These are phyloP conservation scores for Musa balbisiana DNA, from an alignment of 202 grass and related monocot species.

Conservation along the genomic window DNA sequence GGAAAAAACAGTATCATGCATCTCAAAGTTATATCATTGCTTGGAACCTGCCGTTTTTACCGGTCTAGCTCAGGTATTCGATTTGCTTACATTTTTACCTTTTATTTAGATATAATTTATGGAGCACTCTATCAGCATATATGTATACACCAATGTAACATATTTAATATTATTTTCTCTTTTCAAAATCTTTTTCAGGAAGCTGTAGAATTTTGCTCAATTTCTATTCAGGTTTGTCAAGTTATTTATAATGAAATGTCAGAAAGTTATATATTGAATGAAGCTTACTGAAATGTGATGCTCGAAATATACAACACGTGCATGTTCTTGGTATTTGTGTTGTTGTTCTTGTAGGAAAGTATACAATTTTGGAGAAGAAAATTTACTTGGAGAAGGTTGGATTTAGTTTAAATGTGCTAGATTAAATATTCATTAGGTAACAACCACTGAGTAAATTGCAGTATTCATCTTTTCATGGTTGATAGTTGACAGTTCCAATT, in stretches of 20 bases:
- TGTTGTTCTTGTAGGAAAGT: no score
- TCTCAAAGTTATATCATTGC: slow-evolving; percentile 92
- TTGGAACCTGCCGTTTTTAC: slow-evolving; percentile 93
- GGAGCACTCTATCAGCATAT: slow-evolving; percentile 23
- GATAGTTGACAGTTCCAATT: no score
- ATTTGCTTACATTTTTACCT: not conserved
- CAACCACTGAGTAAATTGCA: no score
- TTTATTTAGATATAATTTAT: slow-evolving; percentile 6
- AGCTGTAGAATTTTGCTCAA: slow-evolving; percentile 92
- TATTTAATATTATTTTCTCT: slow-evolving; percentile 24
- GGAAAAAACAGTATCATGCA: slow-evolving; percentile 96
- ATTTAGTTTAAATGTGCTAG: no score
- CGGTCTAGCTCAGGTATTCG: slow-evolving; percentile 77
- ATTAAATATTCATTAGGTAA: no score
- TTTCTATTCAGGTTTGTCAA: slow-evolving; percentile 74
- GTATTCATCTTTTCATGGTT: no score
- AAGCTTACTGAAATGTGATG: not conserved
- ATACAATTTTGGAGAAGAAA: no score
- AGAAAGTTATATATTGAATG: not conserved
- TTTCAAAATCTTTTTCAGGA: slow-evolving; percentile 52
- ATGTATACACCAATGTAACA: slow-evolving; percentile 11
- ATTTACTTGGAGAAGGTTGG: no score
- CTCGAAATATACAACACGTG: no score
- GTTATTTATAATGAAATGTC: not conserved
- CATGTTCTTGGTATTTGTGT: no score